These are phyloP conservation scores for Bipolaris sorokiniana DNA, from an alignment of 2,329 filamentous ascomycete genomes.

Conservation along the genomic window DNA sequence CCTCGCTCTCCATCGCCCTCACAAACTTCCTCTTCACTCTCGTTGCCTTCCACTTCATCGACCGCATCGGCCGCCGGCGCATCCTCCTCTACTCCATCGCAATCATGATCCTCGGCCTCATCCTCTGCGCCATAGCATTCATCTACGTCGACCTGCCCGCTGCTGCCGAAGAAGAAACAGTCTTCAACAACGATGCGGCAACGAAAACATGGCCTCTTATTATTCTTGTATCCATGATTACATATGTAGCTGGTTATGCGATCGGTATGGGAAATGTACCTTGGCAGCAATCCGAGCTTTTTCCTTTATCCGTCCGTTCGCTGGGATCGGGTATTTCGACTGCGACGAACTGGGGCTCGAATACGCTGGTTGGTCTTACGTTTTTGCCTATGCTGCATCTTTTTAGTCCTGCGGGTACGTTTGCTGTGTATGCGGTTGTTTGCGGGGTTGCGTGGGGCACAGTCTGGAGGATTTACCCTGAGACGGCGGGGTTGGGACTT, in stretches of 20 bases:
- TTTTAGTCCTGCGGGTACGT: constrained; percentile 76
- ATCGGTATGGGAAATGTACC: constrained; percentile 89
- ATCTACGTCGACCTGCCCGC: constrained; percentile 62
- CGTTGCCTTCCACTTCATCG: constrained; percentile 54
- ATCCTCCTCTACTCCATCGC: constrained; percentile 85
- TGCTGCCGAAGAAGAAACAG: constrained; percentile 17
- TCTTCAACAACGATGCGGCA: constrained; percentile 12
- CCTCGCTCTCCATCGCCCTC: constrained; percentile 52
- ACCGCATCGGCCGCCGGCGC: constrained; percentile 52
- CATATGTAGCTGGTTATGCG: constrained; percentile 87
- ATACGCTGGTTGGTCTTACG: constrained; percentile 83
- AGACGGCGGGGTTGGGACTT: constrained; percentile 80
- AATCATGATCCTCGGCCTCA: constrained; percentile 77
- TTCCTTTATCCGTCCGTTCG: constrained; percentile 76
- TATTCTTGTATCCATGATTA: constrained; percentile 76
- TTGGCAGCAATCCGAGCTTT: constrained; percentile 94
- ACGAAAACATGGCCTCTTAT: constrained; percentile 44
- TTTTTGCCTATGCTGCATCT: constrained; percentile 87
- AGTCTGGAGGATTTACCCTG: constrained; percentile 80
- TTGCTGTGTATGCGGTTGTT: constrained; percentile 76
- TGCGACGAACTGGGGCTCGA: constrained; percentile 85
- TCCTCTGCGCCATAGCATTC: constrained; percentile 76
- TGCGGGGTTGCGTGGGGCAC: constrained; percentile 71
- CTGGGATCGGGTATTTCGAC: constrained; percentile 76
- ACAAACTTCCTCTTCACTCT: constrained; percentile 57